phyloP scores from a whole-genome alignment of 2,329 filamentous ascomycete species.

The Triangularia setosa region DNA sequence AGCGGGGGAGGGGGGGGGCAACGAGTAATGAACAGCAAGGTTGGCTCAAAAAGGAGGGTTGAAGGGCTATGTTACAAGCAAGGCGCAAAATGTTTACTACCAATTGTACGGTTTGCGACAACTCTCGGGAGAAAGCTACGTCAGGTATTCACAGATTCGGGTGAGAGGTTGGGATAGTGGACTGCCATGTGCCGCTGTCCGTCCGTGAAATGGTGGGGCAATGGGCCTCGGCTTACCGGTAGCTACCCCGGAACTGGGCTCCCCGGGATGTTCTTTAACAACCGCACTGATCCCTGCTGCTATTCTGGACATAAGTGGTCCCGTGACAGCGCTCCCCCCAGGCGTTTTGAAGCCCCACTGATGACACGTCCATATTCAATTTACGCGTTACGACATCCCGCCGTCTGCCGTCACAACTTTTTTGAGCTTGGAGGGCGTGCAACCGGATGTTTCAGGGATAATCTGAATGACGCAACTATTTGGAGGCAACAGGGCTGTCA shows the following conservation, averaged over 20 bases:
- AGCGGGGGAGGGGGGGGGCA: neutral
- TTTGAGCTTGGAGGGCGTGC: neutral
- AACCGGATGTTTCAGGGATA: neutral
- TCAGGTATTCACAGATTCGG: neutral
- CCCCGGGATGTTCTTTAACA: neutral
- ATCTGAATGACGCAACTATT: neutral
- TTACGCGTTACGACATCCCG: constrained; percentile 9
- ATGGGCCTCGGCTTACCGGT: constrained; percentile 19
- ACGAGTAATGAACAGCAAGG: neutral
- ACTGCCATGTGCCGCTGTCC: neutral
- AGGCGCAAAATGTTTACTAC: neutral
- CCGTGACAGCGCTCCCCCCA: constrained; percentile 9
- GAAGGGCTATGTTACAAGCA: neutral
- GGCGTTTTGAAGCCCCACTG: constrained; percentile 1
- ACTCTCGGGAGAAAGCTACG: neutral
- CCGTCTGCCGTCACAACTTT: neutral
- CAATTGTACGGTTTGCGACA: neutral
- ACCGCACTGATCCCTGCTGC: neutral
- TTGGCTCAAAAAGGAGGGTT: neutral
- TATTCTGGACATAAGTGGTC: neutral
- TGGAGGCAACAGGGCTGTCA: neutral
- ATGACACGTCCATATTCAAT: neutral
- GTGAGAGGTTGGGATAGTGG: neutral
- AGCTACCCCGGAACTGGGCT: neutral
- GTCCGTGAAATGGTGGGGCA: neutral